Percentiles rank a stretch among this genome's conserved stretches.
These are phyloP conservation scores for Cyberlindnera saturnus DNA, from an alignment of 805 yeast genomes.

Conservation along the genomic window DNA sequence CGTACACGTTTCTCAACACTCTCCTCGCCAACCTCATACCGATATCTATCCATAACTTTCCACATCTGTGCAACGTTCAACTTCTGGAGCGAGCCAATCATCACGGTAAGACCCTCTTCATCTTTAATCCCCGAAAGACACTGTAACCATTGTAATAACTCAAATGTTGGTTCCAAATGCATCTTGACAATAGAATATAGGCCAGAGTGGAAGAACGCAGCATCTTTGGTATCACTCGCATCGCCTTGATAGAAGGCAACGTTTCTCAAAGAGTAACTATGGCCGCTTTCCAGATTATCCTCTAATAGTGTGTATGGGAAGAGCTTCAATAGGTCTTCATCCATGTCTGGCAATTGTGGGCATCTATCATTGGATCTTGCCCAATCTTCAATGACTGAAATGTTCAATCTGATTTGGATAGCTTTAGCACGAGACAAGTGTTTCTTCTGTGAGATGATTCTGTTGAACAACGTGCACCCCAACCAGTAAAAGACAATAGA, in stretches of 20 bases:
- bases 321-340: constrained; percentile 30
- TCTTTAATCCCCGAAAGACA: constrained; percentile 67
- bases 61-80: constrained; percentile 67
- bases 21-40: constrained; percentile 77
- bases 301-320: constrained; percentile 32
- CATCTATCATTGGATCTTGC: constrained; percentile 39
- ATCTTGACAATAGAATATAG: constrained; percentile 57
- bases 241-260: constrained; percentile 17
- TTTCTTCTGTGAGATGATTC: constrained; percentile 58
- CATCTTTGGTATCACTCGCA: constrained; percentile 37
- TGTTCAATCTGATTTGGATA: constrained; percentile 79
- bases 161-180: constrained; percentile 68
- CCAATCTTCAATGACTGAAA: constrained; percentile 93
- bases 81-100: constrained; percentile 45
- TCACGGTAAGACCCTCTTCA: constrained; percentile 54
- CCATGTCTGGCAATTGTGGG: constrained; percentile 29
- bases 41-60: constrained; percentile 67
- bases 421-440: constrained; percentile 79
- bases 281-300: constrained; percentile 16
- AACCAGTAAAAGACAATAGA: constrained; percentile 77
- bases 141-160: constrained; percentile 86
- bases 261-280: neutral
- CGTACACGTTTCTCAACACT: constrained; percentile 42
- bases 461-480: constrained; percentile 66
- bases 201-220: constrained; percentile 58